Evolutionary conservation across 345 rosid genomes (phyloP).

Genomic region (Pistacia integerrima): DNA sequence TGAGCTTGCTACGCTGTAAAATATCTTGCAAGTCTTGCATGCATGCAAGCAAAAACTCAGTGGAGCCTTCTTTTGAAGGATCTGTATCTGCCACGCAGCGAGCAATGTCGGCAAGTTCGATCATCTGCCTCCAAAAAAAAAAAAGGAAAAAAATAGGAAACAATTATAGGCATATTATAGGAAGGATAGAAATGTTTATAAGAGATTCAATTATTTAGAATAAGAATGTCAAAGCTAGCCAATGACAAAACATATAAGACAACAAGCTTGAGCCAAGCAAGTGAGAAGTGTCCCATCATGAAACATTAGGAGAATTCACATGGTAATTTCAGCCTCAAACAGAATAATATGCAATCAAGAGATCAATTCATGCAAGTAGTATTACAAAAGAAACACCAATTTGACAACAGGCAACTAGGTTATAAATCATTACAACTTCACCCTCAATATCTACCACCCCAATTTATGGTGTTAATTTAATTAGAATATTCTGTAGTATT

Average conservation of each 20-base stretch:
- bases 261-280: background rate
- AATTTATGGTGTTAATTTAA: too few species aligned
- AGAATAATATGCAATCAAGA: background rate
- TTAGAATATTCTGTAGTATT: background rate
- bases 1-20: constrained; percentile 64
- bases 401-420: background rate
- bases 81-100: constrained; percentile 76
- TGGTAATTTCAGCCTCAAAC: background rate
- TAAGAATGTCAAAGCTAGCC: background rate
- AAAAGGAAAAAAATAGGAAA: background rate
- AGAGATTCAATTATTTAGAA: background rate
- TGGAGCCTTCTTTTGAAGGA: constrained; percentile 56
- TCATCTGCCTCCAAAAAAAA: constrained; percentile 51
- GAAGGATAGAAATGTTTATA: constrained; percentile 1
- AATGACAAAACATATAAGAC: background rate
- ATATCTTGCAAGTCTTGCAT: constrained; percentile 80
- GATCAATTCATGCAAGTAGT: background rate
- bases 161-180: background rate
- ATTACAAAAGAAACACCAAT: background rate
- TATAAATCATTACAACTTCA: background rate
- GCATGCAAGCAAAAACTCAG: constrained; percentile 69
- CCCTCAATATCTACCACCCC: background rate
- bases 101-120: constrained; percentile 81
- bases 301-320: background rate
- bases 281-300: background rate